Conservation (phyloP, 1,284 basidiomycete species). For the Cryptococcus sp. region DNA sequence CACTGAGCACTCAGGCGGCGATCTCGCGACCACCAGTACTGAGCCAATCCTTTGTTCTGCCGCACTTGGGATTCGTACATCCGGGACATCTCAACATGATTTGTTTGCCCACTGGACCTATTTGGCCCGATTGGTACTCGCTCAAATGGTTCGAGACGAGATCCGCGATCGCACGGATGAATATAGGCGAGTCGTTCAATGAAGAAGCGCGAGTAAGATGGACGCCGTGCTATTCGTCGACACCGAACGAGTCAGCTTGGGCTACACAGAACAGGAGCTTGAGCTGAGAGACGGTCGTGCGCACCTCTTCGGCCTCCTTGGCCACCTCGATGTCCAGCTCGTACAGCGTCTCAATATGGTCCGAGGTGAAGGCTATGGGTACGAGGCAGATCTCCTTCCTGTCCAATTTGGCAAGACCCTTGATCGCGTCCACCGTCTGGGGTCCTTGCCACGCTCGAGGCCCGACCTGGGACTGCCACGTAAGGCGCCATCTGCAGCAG, state of each 20-base stretch:
- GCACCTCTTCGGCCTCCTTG: slow-evolving; percentile 85
- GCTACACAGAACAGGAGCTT: neutral
- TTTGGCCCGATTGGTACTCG: slow-evolving; percentile 56
- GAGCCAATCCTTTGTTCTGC: slow-evolving; percentile 86
- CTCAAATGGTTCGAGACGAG: slow-evolving; percentile 80
- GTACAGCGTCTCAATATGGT: slow-evolving; percentile 98
- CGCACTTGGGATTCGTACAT: slow-evolving; percentile 86
- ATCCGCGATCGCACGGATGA: slow-evolving; percentile 94
- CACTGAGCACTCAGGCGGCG: slow-evolving; percentile 1
- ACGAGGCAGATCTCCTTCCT: slow-evolving; percentile 85
- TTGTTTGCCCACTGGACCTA: slow-evolving; percentile 72
- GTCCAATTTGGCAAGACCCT: slow-evolving; percentile 86
- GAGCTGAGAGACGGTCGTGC: slow-evolving; percentile 28
- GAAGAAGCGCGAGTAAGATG: slow-evolving; percentile 88
- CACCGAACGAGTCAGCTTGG: neutral
- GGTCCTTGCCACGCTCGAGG: slow-evolving; percentile 98
- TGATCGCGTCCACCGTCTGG: slow-evolving; percentile 88
- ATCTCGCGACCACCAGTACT: slow-evolving; percentile 45
- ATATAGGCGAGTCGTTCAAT: slow-evolving; percentile 97
- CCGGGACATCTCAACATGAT: slow-evolving; percentile 88
- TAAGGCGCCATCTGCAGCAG: slow-evolving; percentile 70
- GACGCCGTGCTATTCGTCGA: slow-evolving; percentile 72
- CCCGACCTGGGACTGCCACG: slow-evolving; percentile 98
- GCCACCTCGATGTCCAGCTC: slow-evolving; percentile 94
- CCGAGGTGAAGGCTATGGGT: slow-evolving; percentile 97